These are phyloP conservation scores for Tuctoria greenei DNA, from an alignment of 176 grass and related monocot genomes.

Conservation along the genomic window DNA sequence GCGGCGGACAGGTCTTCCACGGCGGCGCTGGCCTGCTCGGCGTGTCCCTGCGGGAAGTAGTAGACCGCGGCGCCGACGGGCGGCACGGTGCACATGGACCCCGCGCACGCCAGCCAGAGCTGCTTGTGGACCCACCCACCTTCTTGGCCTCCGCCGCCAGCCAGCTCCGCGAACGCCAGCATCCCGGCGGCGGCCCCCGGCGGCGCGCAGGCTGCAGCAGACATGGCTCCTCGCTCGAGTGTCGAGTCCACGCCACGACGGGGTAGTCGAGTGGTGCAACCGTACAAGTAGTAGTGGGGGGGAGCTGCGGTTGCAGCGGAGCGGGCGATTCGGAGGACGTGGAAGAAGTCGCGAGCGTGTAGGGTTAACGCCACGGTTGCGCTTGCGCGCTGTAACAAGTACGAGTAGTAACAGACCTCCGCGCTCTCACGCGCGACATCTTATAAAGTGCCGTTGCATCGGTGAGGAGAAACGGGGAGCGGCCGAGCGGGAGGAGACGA, in stretches of 20 bases:
- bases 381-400: slow-evolving; percentile 2
- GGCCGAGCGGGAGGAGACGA: background rate
- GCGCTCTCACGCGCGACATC: background rate
- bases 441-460: background rate
- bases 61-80: slow-evolving; percentile 76
- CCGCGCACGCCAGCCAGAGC: slow-evolving; percentile 94
- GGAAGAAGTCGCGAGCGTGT: background rate
- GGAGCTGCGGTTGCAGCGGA: background rate
- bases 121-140: slow-evolving; percentile 51
- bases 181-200: background rate
- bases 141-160: slow-evolving; percentile 24
- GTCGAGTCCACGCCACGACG: slow-evolving; percentile 6
- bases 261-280: background rate
- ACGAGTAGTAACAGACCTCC: slow-evolving; percentile 18
- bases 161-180: slow-evolving; percentile 49
- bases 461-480: background rate
- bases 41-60: slow-evolving; percentile 99
- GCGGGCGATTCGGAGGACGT: slow-evolving; percentile 11
- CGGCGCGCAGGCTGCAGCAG: background rate
- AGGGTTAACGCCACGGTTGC: background rate
- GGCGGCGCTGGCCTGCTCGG: slow-evolving; percentile 65
- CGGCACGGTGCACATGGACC: slow-evolving; percentile 76
- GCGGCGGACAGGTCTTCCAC: slow-evolving; percentile 40
- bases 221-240: background rate
- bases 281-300: background rate